phyloP scores from a whole-genome alignment of 257 asterid genomes.

The Nicotiana undulata region DNA sequence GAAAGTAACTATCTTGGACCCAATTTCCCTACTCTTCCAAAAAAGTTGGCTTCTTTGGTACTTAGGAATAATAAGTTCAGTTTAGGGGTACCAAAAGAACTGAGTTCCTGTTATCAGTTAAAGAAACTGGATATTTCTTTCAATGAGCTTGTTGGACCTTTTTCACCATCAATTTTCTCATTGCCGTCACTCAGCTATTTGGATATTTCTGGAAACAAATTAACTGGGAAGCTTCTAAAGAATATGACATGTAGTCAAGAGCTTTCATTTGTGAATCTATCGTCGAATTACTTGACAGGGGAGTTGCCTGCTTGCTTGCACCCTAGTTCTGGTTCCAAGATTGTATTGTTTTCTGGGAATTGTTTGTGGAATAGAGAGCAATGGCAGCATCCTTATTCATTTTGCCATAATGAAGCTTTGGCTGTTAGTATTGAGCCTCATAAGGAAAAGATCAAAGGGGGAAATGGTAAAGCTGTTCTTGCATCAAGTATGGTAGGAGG shows the following conservation, averaged over 20 bases:
- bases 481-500: slow-evolving; percentile 69
- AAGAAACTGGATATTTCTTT: slow-evolving; percentile 53
- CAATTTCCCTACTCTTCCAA: slow-evolving; percentile 47
- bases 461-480: slow-evolving; percentile 33
- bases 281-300: slow-evolving; percentile 61
- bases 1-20: slow-evolving; percentile 65
- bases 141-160: slow-evolving; percentile 49
- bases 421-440: slow-evolving; percentile 67
- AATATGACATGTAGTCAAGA: slow-evolving; percentile 51
- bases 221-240: slow-evolving; percentile 53
- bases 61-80: slow-evolving; percentile 58
- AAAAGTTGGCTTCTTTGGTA: slow-evolving; percentile 46
- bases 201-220: slow-evolving; percentile 60
- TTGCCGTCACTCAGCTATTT: slow-evolving; percentile 55
- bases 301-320: slow-evolving; percentile 64
- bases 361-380: slow-evolving; percentile 37
- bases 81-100: slow-evolving; percentile 31
- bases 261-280: slow-evolving; percentile 45
- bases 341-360: slow-evolving; percentile 47
- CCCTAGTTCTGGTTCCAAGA: slow-evolving; percentile 3
- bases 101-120: slow-evolving; percentile 50
- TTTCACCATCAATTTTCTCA: slow-evolving; percentile 37
- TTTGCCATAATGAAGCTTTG: slow-evolving; percentile 71
- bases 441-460: slow-evolving; percentile 17
- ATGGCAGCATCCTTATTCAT: slow-evolving; percentile 44